phyloP scores from a whole-genome alignment of 495 filamentous ascomycete genomes.

The Symbiotaphrina buchneri region DNA sequence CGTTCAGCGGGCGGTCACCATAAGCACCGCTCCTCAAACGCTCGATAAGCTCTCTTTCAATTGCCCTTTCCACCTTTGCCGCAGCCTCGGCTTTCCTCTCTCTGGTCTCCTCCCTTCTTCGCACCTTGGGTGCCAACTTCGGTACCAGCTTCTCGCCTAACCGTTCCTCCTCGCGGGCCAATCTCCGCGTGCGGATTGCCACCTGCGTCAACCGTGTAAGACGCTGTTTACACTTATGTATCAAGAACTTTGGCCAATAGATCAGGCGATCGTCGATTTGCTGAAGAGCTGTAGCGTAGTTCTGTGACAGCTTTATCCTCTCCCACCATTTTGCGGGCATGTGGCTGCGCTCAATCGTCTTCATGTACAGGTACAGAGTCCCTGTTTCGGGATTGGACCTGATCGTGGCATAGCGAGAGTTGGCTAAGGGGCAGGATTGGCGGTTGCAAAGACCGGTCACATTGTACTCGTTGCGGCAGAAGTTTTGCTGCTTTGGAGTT shows the following conservation, averaged over 20 bases:
- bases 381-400: slow-evolving; percentile 63
- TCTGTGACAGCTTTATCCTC: slow-evolving; percentile 67
- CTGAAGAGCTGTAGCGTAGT: slow-evolving; percentile 71
- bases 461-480: slow-evolving; percentile 93
- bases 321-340: slow-evolving; percentile 90
- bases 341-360: slow-evolving; percentile 79
- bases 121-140: slow-evolving; percentile 79
- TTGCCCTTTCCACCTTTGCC: slow-evolving; percentile 86
- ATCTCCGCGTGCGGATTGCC: slow-evolving; percentile 55
- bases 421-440: slow-evolving; percentile 87
- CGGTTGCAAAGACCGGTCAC: slow-evolving; percentile 89
- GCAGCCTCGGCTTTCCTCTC: slow-evolving; percentile 87
- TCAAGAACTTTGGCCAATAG: slow-evolving; percentile 90
- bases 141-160: slow-evolving; percentile 82
- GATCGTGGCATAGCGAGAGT: slow-evolving; percentile 87
- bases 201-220: slow-evolving; percentile 89
- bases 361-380: slow-evolving; percentile 89
- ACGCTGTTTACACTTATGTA: slow-evolving; percentile 96
- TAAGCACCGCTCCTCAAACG: slow-evolving; percentile 80
- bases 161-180: slow-evolving; percentile 72
- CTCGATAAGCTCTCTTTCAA: slow-evolving; percentile 91
- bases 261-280: slow-evolving; percentile 77
- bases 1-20: slow-evolving; percentile 84
- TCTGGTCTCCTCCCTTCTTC: slow-evolving; percentile 66
- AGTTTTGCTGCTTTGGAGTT: slow-evolving; percentile 79